These are phyloP conservation scores for Spiromastix sp. DNA, from an alignment of 2,329 filamentous ascomycete species.

Conservation along the genomic window DNA sequence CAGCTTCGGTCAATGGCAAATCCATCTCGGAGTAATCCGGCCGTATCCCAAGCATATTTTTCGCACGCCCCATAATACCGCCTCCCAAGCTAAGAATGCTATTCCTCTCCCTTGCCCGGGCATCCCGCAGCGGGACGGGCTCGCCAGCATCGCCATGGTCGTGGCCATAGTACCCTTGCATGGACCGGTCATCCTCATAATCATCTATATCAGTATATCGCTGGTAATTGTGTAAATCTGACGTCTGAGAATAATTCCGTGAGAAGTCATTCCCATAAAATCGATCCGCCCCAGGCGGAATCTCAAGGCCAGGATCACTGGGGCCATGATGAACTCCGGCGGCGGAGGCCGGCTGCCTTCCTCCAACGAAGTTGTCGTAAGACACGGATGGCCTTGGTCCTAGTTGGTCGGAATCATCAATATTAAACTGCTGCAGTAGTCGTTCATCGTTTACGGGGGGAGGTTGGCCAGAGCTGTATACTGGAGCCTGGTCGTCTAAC, in stretches of 20 bases:
- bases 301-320: slow-evolving; percentile 29
- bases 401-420: slow-evolving; percentile 53
- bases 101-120: slow-evolving; percentile 65
- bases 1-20: slow-evolving; percentile 76
- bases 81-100: slow-evolving; percentile 82
- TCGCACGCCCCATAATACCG: slow-evolving; percentile 75
- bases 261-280: slow-evolving; percentile 6
- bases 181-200: slow-evolving; percentile 65
- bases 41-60: slow-evolving; percentile 82
- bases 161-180: slow-evolving; percentile 61
- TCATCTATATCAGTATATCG: slow-evolving; percentile 87
- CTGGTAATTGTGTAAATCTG: slow-evolving; percentile 77
- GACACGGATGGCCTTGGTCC: slow-evolving; percentile 73
- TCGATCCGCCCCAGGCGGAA: slow-evolving; percentile 2
- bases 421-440: slow-evolving; percentile 63
- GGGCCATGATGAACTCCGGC: slow-evolving; percentile 24
- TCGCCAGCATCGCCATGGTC: slow-evolving; percentile 43
- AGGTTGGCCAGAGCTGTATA: slow-evolving; percentile 64
- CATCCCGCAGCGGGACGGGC: slow-evolving; percentile 23
- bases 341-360: slow-evolving; percentile 41
- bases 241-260: slow-evolving; percentile 61
- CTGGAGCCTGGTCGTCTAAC: slow-evolving; percentile 29
- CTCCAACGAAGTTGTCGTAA: slow-evolving; percentile 90
- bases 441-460: slow-evolving; percentile 75
- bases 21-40: slow-evolving; percentile 95